Base-by-base conservation (phyloP, 2,329 filamentous ascomycete species). In the Hymenoscyphus infarciens region DNA sequence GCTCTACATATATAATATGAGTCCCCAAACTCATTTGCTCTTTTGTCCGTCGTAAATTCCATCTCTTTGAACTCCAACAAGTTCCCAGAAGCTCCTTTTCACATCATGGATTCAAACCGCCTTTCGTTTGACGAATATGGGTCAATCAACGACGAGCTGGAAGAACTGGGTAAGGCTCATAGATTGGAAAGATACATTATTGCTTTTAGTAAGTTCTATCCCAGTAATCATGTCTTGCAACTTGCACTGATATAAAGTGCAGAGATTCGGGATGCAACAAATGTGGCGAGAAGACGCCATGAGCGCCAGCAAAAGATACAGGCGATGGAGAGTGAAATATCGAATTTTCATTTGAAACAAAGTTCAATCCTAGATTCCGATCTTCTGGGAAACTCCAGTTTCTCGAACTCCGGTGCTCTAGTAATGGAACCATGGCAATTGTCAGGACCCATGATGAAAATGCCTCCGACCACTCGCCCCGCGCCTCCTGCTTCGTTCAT, bases 301-400 rank as follows among this genome's bases (percentile, higher is more conserved):
- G 54, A 56, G 5, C 52, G 63, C 13, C 52, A 56, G 22, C 54
- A 54, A 29, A 61, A 33, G 19, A 62, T 67, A 19, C 35, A 31
- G 27, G 22, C 54, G 13, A 19, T 67, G 35, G 60, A 67, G 38
- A 60, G 39, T 10, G 60, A 63, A 31, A 61, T 67, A n/a, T 19
- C 53, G 8, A 53, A 35, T 38, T 39, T 62, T 54, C 63, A 63
- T 62, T 55, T 29, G 25, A 16, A 55, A 45, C 49, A 54, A 27
- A n/a, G 15, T 52, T 11, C 42, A n/a, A 33, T 25, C 19, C 7
- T 22, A 0, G 4, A 25, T 49, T 16, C 19, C 15, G 27, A 19
- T 10, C 35, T n/a, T 6, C 5, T 7, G 19, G 5, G 10, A 31
- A 33, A 27, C 25, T 29, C 15, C 25, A 31, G 11, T 16, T n/a